phyloP scores from a whole-genome alignment of 352 stramenopile genomes.

The Pythium volutum region DNA sequence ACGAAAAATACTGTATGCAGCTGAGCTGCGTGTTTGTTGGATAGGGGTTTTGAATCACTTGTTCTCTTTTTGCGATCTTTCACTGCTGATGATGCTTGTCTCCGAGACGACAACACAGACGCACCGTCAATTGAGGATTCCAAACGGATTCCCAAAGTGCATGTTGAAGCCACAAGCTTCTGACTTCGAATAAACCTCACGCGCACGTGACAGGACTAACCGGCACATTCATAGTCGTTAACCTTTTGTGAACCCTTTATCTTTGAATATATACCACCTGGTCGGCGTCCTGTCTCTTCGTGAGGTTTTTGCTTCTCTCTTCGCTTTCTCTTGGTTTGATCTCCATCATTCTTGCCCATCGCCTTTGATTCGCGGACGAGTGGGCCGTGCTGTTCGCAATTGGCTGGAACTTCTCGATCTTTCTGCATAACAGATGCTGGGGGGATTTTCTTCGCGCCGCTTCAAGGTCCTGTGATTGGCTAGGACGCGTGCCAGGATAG shows the following conservation, averaged over 20 bases:
- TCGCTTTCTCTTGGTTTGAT: background rate
- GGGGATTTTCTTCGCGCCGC: background rate
- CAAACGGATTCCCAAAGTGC: background rate
- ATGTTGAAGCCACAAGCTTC: background rate
- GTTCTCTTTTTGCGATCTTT: conserved; percentile 7
- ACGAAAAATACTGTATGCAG: no score
- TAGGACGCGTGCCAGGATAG: conserved; percentile 1
- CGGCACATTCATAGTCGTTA: background rate
- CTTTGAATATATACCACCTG: background rate
- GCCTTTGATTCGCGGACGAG: conserved; percentile 4
- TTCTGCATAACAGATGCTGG: background rate
- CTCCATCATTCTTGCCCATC: background rate
- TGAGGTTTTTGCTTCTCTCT: background rate
- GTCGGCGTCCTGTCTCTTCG: background rate
- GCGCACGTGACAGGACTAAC: background rate
- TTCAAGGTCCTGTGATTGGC: background rate
- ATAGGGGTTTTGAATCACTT: background rate
- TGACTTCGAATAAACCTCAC: background rate
- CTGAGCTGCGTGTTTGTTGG: background rate
- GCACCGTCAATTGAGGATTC: conserved; percentile 3
- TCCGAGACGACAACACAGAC: background rate
- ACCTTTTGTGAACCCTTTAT: background rate
- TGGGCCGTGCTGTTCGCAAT: background rate
- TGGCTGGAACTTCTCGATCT: conserved; percentile 1
- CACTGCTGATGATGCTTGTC: background rate